Base-by-base conservation (phyloP, 2,329 filamentous ascomycete species). In the Pseudofabraea citricarpa region DNA sequence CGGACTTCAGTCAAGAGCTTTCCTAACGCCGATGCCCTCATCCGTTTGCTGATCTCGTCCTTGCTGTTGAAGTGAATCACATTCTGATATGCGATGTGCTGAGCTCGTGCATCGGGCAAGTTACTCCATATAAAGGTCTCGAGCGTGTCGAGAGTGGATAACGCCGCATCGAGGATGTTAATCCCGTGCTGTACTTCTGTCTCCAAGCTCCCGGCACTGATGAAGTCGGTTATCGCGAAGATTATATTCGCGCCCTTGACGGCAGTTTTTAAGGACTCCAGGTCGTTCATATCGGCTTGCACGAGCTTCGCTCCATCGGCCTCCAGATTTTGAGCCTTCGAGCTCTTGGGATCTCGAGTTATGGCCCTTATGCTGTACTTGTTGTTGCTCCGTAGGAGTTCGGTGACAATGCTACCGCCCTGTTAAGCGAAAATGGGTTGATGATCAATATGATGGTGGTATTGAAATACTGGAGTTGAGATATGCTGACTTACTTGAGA, bases 191-290 rank as follows among this genome's bases (percentile, higher is more conserved):
- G 26, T 6, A n/a, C 15, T 6, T 29, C 26, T 12, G 26, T 29
- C 26, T 29, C 26, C 10, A 29, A 4, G 15, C 15, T 29, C 3
- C 26, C 26, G 15, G 26, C 26, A 12, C 26, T n/a, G 26, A 29
- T 29, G 49, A 58, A 60, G 37, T 56, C 49, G 22, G 52, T 59
- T 41, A 55, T 56, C 9, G 54, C n/a, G 36, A 58, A 61, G 33
- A 60, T 53, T 5, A 53, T 53, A 22, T 48, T 51, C 15, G 51
- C 54, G 33, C 52, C 44, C 6, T 36, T 6, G 33, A 61, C 58
- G 6, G 54, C 56, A 15, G 33, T 16, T 10, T 38, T n/a, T 4
- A 61, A 48, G 8, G 55, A 55, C 6, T n/a, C 19, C n/a, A 40
- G 10, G 20, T 56, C 50, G 13, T 35, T 38, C 8, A 59, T 47